These are phyloP conservation scores for Chara braunii DNA, from an alignment of 139 green algal genomes.

Conservation along the genomic window DNA sequence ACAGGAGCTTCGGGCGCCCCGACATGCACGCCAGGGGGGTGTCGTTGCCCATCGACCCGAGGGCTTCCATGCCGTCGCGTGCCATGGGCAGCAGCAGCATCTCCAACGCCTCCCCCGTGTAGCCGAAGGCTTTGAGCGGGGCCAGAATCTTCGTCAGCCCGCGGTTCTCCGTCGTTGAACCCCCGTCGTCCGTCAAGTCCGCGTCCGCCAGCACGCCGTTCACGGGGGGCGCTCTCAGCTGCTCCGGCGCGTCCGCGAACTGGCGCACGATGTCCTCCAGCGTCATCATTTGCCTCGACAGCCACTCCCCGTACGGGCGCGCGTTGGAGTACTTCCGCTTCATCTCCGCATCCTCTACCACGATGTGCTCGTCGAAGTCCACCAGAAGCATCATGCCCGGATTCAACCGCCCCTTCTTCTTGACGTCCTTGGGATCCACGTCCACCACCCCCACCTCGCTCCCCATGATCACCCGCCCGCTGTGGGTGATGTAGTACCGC, in stretches of 20 bases:
- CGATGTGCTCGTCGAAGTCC: constrained; percentile 63
- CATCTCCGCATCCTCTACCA: constrained; percentile 22
- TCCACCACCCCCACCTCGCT: constrained; percentile 71
- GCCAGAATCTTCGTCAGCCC: constrained; percentile 71
- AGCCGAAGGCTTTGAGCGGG: constrained; percentile 63
- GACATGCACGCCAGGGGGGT: constrained; percentile 69
- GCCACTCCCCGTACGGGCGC: constrained; percentile 71
- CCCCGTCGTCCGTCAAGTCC: constrained; percentile 53
- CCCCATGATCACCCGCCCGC: constrained; percentile 31
- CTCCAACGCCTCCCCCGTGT: constrained; percentile 78
- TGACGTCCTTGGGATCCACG: constrained; percentile 64
- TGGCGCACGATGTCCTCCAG: constrained; percentile 47
- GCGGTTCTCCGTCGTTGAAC: constrained; percentile 94
- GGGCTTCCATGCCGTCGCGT: constrained; percentile 50
- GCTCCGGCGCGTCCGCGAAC: constrained; percentile 28
- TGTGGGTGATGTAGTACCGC: constrained; percentile 81
- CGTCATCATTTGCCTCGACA: constrained; percentile 55
- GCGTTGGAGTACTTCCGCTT: constrained; percentile 45
- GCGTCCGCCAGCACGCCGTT: constrained; percentile 4
- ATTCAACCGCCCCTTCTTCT: constrained; percentile 78
- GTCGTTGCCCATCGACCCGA: constrained; percentile 93
- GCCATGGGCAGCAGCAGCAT: constrained; percentile 79
- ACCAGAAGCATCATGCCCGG: constrained; percentile 90
- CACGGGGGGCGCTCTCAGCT: constrained; percentile 12
- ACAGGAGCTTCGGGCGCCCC: constrained; percentile 60